Evolutionary conservation across 306 rosid species (phyloP), one percentile per base, ranked within the genome.

Genomic region (Erythrophleum fordii): DNA sequence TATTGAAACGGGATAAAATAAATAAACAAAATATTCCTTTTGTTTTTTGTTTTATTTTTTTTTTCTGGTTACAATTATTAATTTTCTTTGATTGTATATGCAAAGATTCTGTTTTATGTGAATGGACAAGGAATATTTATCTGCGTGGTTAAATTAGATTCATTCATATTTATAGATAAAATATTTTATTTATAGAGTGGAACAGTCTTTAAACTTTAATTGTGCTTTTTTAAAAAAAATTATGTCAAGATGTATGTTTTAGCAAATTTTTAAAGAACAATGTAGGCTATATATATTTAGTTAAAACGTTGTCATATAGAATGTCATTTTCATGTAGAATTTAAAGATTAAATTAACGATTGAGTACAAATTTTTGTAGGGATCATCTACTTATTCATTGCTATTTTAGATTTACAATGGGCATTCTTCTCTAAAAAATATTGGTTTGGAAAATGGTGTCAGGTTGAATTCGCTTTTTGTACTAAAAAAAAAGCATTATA

Each of bases 91-190:
- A 26, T 26, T 61, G 6, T 61, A 26, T 13, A 2, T 16, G 1
- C 10, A 16, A 14, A 62, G 48, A 67, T 41, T 67, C 2, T 8
- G 4, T 10, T 42, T 42, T 22, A 2, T 11, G 53, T 68, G 53
- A 14, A 42, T 68, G 73, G 73, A 41, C 53, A 42, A 6, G 51
- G 51, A 67, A n/a, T 17, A 64, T n/a, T 66, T 11, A 37, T 37
- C 31, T 5, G 34, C 73, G 73, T 68, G 73, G 52, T 68, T 42
- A 39, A 11, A 68, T 41, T 42, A 42, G 53, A 68, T 68, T 68
- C 73, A 68, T 68, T 11, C 20, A 68, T 41, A 68, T 42, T 41
- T 6, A 42, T 5, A 10, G 12, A 41, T 22, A 65, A 35, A 59
- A 35, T 52, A 64, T 31, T 3, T 64, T 0, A 35, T 17, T 17